Base-by-base conservation (phyloP, 2,329 filamentous ascomycete species). In the Alternaria triticimaculans region DNA sequence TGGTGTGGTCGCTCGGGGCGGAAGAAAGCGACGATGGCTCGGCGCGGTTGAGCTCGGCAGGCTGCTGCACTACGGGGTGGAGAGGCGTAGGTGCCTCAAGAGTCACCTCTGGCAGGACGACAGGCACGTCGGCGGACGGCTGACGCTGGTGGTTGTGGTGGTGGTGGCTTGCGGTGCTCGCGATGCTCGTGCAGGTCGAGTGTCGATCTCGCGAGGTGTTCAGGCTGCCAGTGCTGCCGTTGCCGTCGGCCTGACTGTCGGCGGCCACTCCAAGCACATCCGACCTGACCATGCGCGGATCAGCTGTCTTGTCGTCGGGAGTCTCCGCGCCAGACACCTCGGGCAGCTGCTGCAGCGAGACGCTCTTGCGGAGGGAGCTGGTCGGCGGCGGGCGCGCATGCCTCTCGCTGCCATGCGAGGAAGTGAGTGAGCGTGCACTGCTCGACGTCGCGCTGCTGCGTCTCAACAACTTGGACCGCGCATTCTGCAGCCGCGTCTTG, bases 1-100 rank as follows among this genome's bases (percentile, higher is more conserved):
- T 53, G 30, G 46, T 63, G 55, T 59, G 20, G 57, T 55, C 43
- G 63, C 57, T 53, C 12, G 55, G 55, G 14, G 64, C 48, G 21
- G 60, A 63, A 30, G 70, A 69, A 41, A 61, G 60, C 30, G 63
- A 68, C 58, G 62, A 64, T 41, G 65, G 58, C 56, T 59, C 48
- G 9, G 41, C 62, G 37, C 59, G 56, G 55, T 50, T 37, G 45
- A 70, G 62, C 33, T 67, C 61, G 53, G 70, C 60, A 26, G 69
- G 64, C 55, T 66, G 67, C 25, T 66, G 67, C 26, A 69, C 64
- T n/a, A 48, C 53, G 37, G 63, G 58, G 26, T 70, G 69, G 51
- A 76, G 65, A 49, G 78, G 78, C 55, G 78, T 79, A 46, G 78
- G 78, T 55, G 72, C 72, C 67, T 80, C 72, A 58, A 80, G 64